These are phyloP conservation scores for Yamadazyma buinensis DNA, from an alignment of 1,139 yeast species.

Conservation along the genomic window DNA sequence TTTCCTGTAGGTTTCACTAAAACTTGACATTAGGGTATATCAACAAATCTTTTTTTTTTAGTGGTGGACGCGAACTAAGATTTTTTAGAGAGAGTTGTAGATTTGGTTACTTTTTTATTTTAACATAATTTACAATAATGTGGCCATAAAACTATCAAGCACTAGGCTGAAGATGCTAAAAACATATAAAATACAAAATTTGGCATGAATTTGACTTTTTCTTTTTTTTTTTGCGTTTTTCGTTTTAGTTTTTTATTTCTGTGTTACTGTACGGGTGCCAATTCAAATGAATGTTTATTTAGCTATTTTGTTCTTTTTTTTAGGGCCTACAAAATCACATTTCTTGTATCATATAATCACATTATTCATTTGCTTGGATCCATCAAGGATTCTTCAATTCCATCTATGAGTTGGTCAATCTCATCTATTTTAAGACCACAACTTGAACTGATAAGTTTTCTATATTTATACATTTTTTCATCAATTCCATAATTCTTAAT, in stretches of 20 bases:
- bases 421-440: slow-evolving; percentile 80
- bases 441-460: slow-evolving; percentile 74
- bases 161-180: no score
- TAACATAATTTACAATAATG: slow-evolving; percentile 3
- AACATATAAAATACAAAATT: no score
- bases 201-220: no score
- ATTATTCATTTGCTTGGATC: slow-evolving; percentile 14
- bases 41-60: background rate
- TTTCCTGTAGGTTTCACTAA: slow-evolving; percentile 11
- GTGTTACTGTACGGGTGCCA: no score
- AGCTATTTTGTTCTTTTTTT: no score
- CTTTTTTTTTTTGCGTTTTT: no score
- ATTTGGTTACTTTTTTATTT: slow-evolving; percentile 1
- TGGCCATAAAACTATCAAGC: no score
- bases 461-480: slow-evolving; percentile 71
- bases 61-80: background rate
- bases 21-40: slow-evolving; percentile 10
- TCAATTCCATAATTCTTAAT: slow-evolving; percentile 39
- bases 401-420: slow-evolving; percentile 60
- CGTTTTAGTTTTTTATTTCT: no score
- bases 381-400: slow-evolving; percentile 43
- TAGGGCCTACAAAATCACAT: background rate
- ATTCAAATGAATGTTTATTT: no score
- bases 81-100: background rate
- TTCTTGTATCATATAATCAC: background rate